These are phyloP conservation scores for Extremus antarcticus DNA, from an alignment of 495 filamentous ascomycete species.

Conservation along the genomic window DNA sequence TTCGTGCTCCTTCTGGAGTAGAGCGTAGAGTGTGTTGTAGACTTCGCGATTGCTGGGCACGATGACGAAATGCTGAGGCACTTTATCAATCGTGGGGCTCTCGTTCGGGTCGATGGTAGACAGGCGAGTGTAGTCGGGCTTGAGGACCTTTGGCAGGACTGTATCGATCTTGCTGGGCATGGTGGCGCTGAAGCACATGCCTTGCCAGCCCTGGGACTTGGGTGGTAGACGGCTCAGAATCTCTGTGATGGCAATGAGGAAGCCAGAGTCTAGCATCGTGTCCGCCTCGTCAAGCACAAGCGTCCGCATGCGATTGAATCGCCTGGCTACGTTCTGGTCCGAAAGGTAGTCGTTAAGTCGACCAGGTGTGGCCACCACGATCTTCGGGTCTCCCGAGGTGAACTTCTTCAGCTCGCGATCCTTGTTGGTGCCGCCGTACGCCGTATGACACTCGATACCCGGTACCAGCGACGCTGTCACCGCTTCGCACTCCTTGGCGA, in stretches of 20 bases:
- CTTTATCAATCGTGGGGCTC: conserved; percentile 64
- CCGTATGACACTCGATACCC: conserved; percentile 60
- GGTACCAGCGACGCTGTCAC: conserved; percentile 33
- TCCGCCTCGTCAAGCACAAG: conserved; percentile 93
- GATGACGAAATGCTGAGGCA: conserved; percentile 67
- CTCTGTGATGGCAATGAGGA: conserved; percentile 59
- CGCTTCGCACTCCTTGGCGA: conserved; percentile 69
- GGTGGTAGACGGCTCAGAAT: conserved; percentile 64
- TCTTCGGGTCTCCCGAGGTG: conserved; percentile 64
- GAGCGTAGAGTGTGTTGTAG: conserved; percentile 64
- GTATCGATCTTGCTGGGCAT: conserved; percentile 69
- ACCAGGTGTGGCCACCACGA: conserved; percentile 84
- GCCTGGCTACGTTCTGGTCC: conserved; percentile 51
- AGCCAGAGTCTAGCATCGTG: conserved; percentile 80
- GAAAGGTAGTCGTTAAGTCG: conserved; percentile 74
- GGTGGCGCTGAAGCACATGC: conserved; percentile 90
- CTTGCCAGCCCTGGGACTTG: conserved; percentile 80
- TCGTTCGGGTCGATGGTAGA: conserved; percentile 74
- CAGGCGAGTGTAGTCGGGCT: conserved; percentile 65
- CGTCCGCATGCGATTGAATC: conserved; percentile 56
- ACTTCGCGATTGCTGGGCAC: conserved; percentile 59
- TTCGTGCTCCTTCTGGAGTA: conserved; percentile 47
- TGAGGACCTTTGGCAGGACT: conserved; percentile 61
- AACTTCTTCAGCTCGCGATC: conserved; percentile 47
- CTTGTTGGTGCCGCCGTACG: conserved; percentile 83